phyloP scores from a whole-genome alignment of 2,329 filamentous ascomycete species.

The Cladorrhinum sp. region DNA sequence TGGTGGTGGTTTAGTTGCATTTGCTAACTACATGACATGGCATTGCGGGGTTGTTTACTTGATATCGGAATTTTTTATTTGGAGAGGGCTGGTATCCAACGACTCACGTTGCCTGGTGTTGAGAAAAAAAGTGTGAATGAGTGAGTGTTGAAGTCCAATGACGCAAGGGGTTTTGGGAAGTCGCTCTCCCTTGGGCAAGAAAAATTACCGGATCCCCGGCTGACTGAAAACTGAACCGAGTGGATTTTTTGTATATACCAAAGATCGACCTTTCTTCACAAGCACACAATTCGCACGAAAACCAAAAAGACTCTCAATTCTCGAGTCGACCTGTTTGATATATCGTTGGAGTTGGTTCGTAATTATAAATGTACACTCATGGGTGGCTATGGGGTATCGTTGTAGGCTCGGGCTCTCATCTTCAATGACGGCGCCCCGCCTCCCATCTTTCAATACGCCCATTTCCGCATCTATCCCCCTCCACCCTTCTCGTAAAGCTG shows the following conservation, averaged over 20 bases:
- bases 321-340: not conserved
- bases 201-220: not conserved
- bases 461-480: not conserved
- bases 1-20: not conserved
- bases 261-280: not conserved
- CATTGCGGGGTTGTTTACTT: conserved; percentile 4
- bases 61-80: not conserved
- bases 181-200: not conserved
- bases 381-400: conserved; percentile 16
- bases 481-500: not conserved
- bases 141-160: conserved; percentile 17
- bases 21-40: conserved; percentile 28
- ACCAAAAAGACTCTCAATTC: conserved; percentile 7
- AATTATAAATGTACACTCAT: conserved; percentile 27
- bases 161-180: conserved; percentile 15
- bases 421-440: not conserved
- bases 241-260: not conserved
- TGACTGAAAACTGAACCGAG: conserved; percentile 2
- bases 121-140: not conserved
- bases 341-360: conserved; percentile 14
- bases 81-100: not conserved
- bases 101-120: conserved; percentile 7
- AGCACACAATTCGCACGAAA: not conserved
- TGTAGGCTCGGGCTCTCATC: not conserved
- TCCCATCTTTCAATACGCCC: not conserved